Evolutionary conservation across 208 protist genomes (phyloP), one percentile per base, ranked within the genome.

Genomic region (Trichomonas vaginalis): DNA sequence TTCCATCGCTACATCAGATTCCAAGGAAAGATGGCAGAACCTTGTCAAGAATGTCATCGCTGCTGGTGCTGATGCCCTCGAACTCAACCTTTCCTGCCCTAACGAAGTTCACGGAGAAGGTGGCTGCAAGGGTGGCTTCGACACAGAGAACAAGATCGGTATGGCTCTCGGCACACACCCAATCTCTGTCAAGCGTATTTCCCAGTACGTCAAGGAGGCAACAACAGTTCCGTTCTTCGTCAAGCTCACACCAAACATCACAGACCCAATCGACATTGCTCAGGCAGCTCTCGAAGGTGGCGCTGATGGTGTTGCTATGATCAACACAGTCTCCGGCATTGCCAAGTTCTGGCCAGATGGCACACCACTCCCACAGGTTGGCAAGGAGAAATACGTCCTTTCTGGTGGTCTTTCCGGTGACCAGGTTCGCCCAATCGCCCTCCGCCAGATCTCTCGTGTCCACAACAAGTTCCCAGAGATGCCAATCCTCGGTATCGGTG

Each of bases 61-160:
- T 39, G 95, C 97, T 6, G 97, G 97, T 79, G 96, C 98, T 37
- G 98, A 98, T 96, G 96, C 96, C 0, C 95, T 98, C 0, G 98
- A 99, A 96, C 96, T 98, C 15, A 99, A 99, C 96, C 96, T 99
- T 10, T 98, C 97, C 10, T 99, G 98, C 97, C 98, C 98, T 49
- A 86, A 86, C 23, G 79, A 86, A 86, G 79, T 86, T 86, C 98
- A 98, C 86, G 97, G 97, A 96, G 98, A 98, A 97, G 98, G 98
- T 95, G 79, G 79, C 17, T 23, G 0, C 17, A 86, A 86, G 17
- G 79, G 79, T 27, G 79, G 79, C 17, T 86, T 86, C 37, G 35
- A 86, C 4, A 45, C 35, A 9, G 97, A 98, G 95, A 97, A 97
- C 39, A 97, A 97, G 47, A 98, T 98, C 97, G 98, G 98, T 96